Base-by-base conservation (phyloP, 176 grass and related monocot genomes). In the Juncus inflexus region DNA sequence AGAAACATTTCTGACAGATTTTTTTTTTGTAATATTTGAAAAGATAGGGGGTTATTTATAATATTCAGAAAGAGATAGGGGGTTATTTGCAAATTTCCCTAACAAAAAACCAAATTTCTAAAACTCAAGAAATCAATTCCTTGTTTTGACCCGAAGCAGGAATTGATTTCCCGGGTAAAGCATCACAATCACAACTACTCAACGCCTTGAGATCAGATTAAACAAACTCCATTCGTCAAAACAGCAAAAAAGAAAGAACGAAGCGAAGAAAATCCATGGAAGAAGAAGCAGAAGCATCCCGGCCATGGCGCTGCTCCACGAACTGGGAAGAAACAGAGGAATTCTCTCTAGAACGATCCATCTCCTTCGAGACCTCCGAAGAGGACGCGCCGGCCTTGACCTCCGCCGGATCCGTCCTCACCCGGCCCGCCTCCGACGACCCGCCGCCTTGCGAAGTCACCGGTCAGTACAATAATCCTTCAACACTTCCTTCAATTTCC, bases 371-470 rank as follows among this genome's bases (percentile, higher is more conserved):
- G 16, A 76, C 73, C 61, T 76, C 61, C 49, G n/a, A 76, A 6
- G 61, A 76, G n/a, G 61, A 58, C 45, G 73, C 73, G 52, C 47
- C 73, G 47, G 37, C 50, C 36, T 36, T 66, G 73, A 76, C 73
- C 42, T 76, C 73, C 9, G 6, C 39, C 35, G 61, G 73, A 6
- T 4, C 62, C n/a, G 59, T 76, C 41, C 73, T 76, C 50, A 19
- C 64, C 61, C 43, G 49, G 12, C 73, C 61, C 15, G 37, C 19
- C n/a, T 57, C 73, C 6, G 50, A 42, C 4, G 61, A 65, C 35
- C 37, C 73, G 45, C 60, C 73, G 15, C 73, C 73, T 1, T 76
- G 73, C 73, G 49, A 76, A 65, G 73, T 76, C 73, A 76, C 73
- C 55, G 16, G 73, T 76, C 10, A 63, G 54, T 1, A 67, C n/a